Conservation (phyloP, 2,329 filamentous ascomycete species). For the Colletotrichum lini region DNA sequence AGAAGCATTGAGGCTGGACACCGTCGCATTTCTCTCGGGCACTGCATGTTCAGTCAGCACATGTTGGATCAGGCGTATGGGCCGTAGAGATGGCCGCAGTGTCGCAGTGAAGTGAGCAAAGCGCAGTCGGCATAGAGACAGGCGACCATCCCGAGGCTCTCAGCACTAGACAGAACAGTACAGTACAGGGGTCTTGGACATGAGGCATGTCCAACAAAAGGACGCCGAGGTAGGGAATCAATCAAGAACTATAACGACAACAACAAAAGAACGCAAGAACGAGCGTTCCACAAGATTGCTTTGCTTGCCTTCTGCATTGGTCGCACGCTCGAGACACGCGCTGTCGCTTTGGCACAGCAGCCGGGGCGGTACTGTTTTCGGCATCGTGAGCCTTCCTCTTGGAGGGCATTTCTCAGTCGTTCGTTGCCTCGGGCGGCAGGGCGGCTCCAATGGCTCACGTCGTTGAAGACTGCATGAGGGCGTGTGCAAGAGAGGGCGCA, state of each 20-base stretch:
- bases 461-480: slow-evolving; percentile 38
- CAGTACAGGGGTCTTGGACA: too few species aligned
- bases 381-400: slow-evolving; percentile 54
- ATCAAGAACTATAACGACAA: too few species aligned
- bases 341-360: slow-evolving; percentile 66
- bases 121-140: background rate
- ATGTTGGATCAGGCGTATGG: background rate
- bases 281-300: background rate
- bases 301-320: slow-evolving; percentile 67
- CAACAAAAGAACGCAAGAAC: background rate
- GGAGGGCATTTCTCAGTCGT: slow-evolving; percentile 54
- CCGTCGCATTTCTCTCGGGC: slow-evolving; percentile 83
- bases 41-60: slow-evolving; percentile 44
- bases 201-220: background rate
- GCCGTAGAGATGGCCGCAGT: background rate
- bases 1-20: slow-evolving; percentile 75
- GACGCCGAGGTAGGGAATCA: background rate
- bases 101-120: background rate
- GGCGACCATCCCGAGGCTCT: background rate
- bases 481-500: slow-evolving; percentile 4
- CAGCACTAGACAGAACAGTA: background rate
- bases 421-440: slow-evolving; percentile 35
- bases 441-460: slow-evolving; percentile 37
- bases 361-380: slow-evolving; percentile 44
- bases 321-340: slow-evolving; percentile 79